Base-by-base conservation (phyloP, 2,329 filamentous ascomycete species). In the Hymenoscyphus linearis region DNA sequence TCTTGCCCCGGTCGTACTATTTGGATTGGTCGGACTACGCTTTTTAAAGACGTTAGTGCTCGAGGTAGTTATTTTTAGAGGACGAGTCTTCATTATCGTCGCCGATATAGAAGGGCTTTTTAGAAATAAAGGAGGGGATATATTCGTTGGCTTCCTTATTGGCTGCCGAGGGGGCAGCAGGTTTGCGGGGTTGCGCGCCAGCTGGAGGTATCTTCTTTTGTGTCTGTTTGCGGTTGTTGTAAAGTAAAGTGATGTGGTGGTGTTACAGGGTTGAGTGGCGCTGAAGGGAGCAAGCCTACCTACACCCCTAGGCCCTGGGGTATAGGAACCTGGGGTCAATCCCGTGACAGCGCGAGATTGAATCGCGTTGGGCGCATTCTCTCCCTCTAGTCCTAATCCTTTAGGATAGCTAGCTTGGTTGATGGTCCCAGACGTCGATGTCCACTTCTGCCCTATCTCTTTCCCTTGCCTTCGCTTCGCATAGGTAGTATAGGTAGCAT, bases 101-200 rank as follows among this genome's bases (percentile, higher is more conserved):
- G 70, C 84, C 86, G 59, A 96, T 87, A 76, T 98, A 99, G 78
- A 99, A 99, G 4, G 95, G 95, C 69, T 96, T 93, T 76, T 96
- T 97, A 70, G 92, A 93, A 78, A 99, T 99, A 82, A 97, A 99
- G 59, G 90, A 87, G 5, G 95, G 95, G 72, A 99, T 99, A 81
- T 99, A 99, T 75, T 97, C 87, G 82, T 99, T 99, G 76, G 95
- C 91, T 76, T 96, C 92, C 74, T 96, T 96, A 60, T 82, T 84
- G 16, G 82, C 77, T 16, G 76, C 79, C 64, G 73, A 72, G 36
- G 72, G 71, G 52, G 68, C 65, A 44, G 66, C 63, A 18, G 72
- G 71, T 59, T 73, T 74, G 25, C 66, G 61, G 52, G 72, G 71
- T 61, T 73, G 72, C 13, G 65, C 62, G 27, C 70, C 71, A 35